These are phyloP conservation scores for Boletellus ananas DNA, from an alignment of 768 basidiomycete genomes.

Conservation along the genomic window DNA sequence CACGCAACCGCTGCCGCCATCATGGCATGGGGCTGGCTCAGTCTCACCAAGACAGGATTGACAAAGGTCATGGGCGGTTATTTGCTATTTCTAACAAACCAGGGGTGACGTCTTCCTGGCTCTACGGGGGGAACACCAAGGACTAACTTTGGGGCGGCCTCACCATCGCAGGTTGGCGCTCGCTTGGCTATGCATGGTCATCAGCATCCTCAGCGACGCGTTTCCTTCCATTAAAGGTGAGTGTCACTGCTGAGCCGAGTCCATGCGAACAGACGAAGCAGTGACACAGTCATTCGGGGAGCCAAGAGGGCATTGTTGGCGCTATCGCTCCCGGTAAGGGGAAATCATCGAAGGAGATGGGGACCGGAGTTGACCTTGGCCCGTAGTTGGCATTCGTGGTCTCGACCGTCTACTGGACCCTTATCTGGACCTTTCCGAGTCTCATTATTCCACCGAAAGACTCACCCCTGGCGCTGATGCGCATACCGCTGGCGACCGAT, in stretches of 20 bases:
- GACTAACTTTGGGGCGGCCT: neutral
- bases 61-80: constrained; percentile 57
- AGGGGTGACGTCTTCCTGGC: constrained; percentile 42
- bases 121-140: neutral
- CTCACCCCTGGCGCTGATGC: constrained; percentile 17
- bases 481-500: constrained; percentile 54
- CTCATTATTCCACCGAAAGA: constrained; percentile 43
- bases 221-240: constrained; percentile 35
- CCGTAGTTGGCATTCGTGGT: constrained; percentile 44
- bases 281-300: constrained; percentile 24
- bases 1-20: constrained; percentile 31
- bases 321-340: constrained; percentile 58
- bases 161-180: constrained; percentile 23
- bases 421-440: constrained; percentile 51
- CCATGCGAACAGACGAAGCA: neutral
- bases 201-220: constrained; percentile 40
- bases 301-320: constrained; percentile 59
- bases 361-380: neutral
- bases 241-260: constrained; percentile 10
- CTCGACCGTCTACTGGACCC: constrained; percentile 65
- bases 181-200: constrained; percentile 40
- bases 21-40: constrained; percentile 37
- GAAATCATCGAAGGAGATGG: neutral
- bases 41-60: constrained; percentile 17
- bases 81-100: constrained; percentile 72